Percentiles rank a stretch among this genome's conserved stretches.
phyloP scores from a whole-genome alignment of 805 yeast species.

The Cyberlindnera saturnus region DNA sequence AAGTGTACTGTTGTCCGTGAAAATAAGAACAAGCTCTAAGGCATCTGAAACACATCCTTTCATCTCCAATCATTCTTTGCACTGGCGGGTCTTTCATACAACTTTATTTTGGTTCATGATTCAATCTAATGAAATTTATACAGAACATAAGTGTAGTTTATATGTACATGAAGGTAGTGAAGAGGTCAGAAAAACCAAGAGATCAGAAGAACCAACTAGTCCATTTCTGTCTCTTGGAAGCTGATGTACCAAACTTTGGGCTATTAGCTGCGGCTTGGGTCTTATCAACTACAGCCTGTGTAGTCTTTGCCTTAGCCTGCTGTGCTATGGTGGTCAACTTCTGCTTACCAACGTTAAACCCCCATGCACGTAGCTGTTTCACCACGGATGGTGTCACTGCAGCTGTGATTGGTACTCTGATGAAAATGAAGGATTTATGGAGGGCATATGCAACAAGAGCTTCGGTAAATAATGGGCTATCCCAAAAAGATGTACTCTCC shows the following conservation, averaged over 20 bases:
- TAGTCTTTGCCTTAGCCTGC: constrained; percentile 27
- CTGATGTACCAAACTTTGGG: constrained; percentile 47
- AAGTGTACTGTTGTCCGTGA: constrained; percentile 78
- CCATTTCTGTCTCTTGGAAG: constrained; percentile 51
- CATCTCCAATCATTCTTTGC: too few species aligned
- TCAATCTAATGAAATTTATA: constrained; percentile 1
- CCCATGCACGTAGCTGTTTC: constrained; percentile 59
- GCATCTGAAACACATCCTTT: too few species aligned
- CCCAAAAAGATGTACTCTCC: constrained; percentile 16
- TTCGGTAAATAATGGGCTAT: constrained; percentile 63
- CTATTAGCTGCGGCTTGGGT: constrained; percentile 35
- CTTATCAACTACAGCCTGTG: constrained; percentile 21
- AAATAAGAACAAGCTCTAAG: constrained; percentile 47
- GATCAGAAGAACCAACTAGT: constrained; percentile 48
- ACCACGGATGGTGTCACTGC: constrained; percentile 85
- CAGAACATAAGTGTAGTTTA: background rate
- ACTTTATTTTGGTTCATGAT: background rate
- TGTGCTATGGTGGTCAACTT: constrained; percentile 37
- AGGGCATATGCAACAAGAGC: constrained; percentile 87
- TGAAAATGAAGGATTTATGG: constrained; percentile 79
- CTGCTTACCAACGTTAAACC: constrained; percentile 65
- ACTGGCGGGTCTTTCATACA: too few species aligned
- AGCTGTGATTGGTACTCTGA: constrained; percentile 86
- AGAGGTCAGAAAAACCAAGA: constrained; percentile 44
- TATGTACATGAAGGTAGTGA: background rate